These are phyloP conservation scores for Pinus albicaulis DNA, from an alignment of 75 land plant species.

Conservation along the genomic window DNA sequence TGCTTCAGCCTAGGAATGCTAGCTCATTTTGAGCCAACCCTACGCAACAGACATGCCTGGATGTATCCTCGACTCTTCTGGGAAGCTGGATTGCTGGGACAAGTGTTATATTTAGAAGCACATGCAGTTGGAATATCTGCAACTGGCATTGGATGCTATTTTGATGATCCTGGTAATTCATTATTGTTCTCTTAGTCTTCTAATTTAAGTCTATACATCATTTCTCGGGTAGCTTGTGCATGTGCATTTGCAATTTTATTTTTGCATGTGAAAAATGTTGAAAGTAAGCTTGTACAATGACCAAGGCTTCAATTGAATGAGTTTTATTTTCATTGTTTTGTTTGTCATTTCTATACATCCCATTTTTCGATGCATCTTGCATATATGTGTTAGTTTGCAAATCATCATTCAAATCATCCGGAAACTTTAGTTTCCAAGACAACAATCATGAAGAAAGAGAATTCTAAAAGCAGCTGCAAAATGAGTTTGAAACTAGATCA, in stretches of 20 bases:
- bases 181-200: neutral
- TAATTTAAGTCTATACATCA: too few relatives aligned
- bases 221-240: neutral
- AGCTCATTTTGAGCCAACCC: slow-evolving; percentile 70
- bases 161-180: slow-evolving; percentile 87
- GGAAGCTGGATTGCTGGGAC: slow-evolving; percentile 97
- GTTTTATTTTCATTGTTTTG: neutral
- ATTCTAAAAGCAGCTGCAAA: too few relatives aligned
- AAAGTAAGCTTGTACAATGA: neutral
- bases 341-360: too few relatives aligned
- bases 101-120: slow-evolving; percentile 93
- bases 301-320: neutral
- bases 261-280: neutral
- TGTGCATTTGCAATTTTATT: neutral
- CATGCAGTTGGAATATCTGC: slow-evolving; percentile 98
- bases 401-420: too few relatives aligned
- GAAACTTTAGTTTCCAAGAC: too few relatives aligned
- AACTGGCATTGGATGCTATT: slow-evolving; percentile 98
- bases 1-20: slow-evolving; percentile 98
- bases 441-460: too few relatives aligned
- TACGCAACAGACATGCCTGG: slow-evolving; percentile 65
- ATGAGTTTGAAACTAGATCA: too few relatives aligned
- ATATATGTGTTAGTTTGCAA: too few relatives aligned
- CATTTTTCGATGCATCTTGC: too few relatives aligned
- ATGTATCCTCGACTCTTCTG: slow-evolving; percentile 98